Evolutionary conservation across 345 rosid genomes (phyloP), one percentile per base, ranked within the genome.

Genomic region (Euphorbia pulcherrima): DNA sequence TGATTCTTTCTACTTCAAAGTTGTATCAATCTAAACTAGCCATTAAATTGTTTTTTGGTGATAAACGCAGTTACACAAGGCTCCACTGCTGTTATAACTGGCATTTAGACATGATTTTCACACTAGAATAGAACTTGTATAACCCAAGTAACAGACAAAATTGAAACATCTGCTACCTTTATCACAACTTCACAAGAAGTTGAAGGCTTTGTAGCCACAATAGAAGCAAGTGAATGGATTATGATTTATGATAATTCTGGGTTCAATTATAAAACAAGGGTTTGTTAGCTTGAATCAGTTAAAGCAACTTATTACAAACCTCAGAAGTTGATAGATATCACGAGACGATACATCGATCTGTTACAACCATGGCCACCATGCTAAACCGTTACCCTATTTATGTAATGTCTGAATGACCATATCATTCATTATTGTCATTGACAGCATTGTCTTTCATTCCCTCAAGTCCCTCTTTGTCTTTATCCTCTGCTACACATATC

Each of bases 401-500:
- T 61, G 40, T 39, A 74, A 58, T 35, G 55, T 72, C 73, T 62
- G 50, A 62, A 75, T 66, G 26, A 63, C 70, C 64, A 75, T 76
- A 65, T 73, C 77, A 54, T 54, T 67, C 48, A 50, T 44, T 68
- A 9, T 47, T 65, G 30, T 62, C 67, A 8, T 76, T 72, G 24
- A 52, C 64, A 29, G 68, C 46, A 18, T 60, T n/a, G 59, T 71
- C 77, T 77, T 71, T 81, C 44, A 51, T 53, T 56, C 58, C 48
- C 40, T 64, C 26, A n/a, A 39, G 60, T 26, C 67, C 60, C 57
- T 67, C 67, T 60, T 39, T 39, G 67, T 60, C 68, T 13, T 70
- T 71, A 37, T 29, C 77, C 68, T 64, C 80, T 11, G 12, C 68
- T 68, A 52, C 75, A 33, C 56, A 54, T 27, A 67, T 61, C 37